These are phyloP conservation scores for Pleurozium schreberi DNA, from an alignment of 225 moss, liverwort and hornwort species.

Conservation along the genomic window DNA sequence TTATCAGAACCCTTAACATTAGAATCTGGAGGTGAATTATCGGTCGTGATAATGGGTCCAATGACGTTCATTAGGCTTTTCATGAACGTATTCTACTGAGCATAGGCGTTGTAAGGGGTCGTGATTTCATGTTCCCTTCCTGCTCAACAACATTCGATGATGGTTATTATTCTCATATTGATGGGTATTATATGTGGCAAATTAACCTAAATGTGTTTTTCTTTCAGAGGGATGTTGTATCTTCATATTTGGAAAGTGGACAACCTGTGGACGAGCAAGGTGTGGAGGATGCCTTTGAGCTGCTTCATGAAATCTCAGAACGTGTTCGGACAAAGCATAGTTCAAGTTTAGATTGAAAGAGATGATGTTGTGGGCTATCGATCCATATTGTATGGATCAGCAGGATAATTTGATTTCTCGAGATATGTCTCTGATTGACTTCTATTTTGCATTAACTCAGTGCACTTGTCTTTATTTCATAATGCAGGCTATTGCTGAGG, in stretches of 20 bases:
- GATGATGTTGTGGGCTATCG: neutral
- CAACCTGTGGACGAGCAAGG: conserved; percentile 93
- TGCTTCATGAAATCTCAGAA: conserved; percentile 83
- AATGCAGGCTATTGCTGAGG: conserved; percentile 67
- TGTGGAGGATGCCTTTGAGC: conserved; percentile 95
- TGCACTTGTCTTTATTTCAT: neutral
- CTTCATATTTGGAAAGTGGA: conserved; percentile 69
- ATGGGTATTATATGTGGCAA: neutral
- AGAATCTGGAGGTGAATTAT: neutral
- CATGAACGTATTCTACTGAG: no score
- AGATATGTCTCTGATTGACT: neutral
- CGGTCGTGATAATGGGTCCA: neutral
- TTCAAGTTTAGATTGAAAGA: neutral
- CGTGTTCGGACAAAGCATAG: conserved; percentile 34
- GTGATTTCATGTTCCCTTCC: neutral
- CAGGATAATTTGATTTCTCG: neutral
- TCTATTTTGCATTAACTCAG: neutral
- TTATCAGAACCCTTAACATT: no score
- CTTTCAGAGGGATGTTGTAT: conserved; percentile 65
- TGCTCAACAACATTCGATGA: neutral
- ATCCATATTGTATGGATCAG: neutral
- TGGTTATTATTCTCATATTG: neutral
- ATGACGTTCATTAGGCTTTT: neutral
- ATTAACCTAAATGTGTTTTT: neutral
- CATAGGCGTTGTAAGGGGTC: neutral